Percentiles rank a stretch among this genome's conserved stretches.
phyloP scores from a whole-genome alignment of 805 yeast genomes.

The Martiniozyma abietophila region DNA sequence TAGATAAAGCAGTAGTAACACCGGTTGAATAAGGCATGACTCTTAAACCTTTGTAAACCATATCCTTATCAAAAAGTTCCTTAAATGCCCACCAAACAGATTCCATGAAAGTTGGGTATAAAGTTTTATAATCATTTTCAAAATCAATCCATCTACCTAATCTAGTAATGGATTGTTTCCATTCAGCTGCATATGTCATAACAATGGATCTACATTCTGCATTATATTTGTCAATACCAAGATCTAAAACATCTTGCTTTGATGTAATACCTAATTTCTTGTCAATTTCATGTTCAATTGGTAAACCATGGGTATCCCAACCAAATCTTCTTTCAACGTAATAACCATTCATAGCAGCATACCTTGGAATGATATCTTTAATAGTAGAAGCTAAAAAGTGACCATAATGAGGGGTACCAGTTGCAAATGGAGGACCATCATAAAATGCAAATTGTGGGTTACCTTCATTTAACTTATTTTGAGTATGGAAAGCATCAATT shows the following conservation, averaged over 20 bases:
- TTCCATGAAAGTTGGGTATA: conserved; percentile 95
- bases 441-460: conserved; percentile 85
- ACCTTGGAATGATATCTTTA: conserved; percentile 95
- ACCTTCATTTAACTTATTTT: conserved; percentile 74
- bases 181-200: conserved; percentile 92
- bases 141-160: conserved; percentile 99
- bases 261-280: conserved; percentile 89
- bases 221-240: conserved; percentile 93
- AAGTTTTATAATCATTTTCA: conserved; percentile 95
- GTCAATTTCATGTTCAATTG: conserved; percentile 98
- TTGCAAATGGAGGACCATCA: conserved; percentile 99
- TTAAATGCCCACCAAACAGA: conserved; percentile 99
- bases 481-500: conserved; percentile 86
- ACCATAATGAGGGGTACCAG: conserved; percentile 99
- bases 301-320: conserved; percentile 99
- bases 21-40: conserved; percentile 99
- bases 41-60: conserved; percentile 89
- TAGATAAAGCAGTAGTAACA: conserved; percentile 90
- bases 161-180: conserved; percentile 91
- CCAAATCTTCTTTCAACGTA: conserved; percentile 97
- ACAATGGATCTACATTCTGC: conserved; percentile 94
- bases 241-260: conserved; percentile 86
- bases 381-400: conserved; percentile 95
- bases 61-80: conserved; percentile 72
- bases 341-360: conserved; percentile 95